Conservation (phyloP, 257 asterid genomes). For the Fraxinus americana region DNA sequence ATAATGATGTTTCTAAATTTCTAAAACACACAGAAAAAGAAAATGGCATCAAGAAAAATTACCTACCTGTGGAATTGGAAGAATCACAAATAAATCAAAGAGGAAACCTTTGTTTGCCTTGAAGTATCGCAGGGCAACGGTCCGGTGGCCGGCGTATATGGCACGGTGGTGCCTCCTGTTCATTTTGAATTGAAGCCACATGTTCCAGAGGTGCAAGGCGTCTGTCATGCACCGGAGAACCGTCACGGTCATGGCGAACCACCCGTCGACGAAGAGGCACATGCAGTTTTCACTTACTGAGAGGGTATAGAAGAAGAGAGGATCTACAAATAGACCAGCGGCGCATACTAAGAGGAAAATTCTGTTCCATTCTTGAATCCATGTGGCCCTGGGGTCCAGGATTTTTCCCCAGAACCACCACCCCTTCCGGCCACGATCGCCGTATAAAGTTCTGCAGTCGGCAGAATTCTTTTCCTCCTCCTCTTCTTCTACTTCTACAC, state of each 20-base stretch:
- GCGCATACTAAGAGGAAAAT: constrained; percentile 76
- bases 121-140: constrained; percentile 47
- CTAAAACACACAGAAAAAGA: neutral
- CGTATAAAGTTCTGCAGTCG: constrained; percentile 18
- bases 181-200: constrained; percentile 79
- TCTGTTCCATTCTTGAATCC: constrained; percentile 94
- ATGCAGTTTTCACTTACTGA: constrained; percentile 76
- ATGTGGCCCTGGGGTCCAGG: constrained; percentile 56
- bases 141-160: constrained; percentile 6
- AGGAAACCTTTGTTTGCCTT: constrained; percentile 64
- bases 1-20: constrained; percentile 14
- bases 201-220: constrained; percentile 76
- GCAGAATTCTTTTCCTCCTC: constrained; percentile 27
- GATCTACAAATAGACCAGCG: constrained; percentile 78
- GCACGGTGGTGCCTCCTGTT: constrained; percentile 34
- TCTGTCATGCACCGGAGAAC: constrained; percentile 89
- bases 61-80: constrained; percentile 98
- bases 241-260: constrained; percentile 84
- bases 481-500: constrained; percentile 23
- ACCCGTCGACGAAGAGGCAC: constrained; percentile 89
- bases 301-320: constrained; percentile 77
- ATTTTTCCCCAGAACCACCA: constrained; percentile 51
- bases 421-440: constrained; percentile 25
- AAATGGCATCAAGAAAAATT: neutral
- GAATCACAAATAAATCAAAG: constrained; percentile 84